Conservation (phyloP, 768 basidiomycete genomes). For the Trametes coccinea region DNA sequence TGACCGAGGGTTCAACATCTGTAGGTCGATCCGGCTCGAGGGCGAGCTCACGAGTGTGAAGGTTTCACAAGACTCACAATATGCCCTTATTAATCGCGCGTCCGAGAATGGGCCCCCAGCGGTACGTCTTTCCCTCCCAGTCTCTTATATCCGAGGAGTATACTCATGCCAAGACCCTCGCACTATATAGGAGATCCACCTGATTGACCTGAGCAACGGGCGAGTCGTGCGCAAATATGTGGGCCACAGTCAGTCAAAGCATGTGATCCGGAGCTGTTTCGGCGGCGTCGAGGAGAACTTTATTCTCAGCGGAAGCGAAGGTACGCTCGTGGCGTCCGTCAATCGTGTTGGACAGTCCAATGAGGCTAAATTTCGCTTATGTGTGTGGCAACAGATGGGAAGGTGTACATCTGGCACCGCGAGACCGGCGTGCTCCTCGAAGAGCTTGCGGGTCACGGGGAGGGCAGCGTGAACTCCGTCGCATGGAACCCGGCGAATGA, state of each 20-base stretch:
- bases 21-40: conserved; percentile 65
- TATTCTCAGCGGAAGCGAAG: conserved; percentile 94
- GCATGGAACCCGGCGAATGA: conserved; percentile 92
- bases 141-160: background rate
- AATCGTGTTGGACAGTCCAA: background rate
- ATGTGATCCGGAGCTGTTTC: conserved; percentile 92
- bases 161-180: conserved; percentile 18
- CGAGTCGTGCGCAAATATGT: conserved; percentile 77
- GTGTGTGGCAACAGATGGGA: conserved; percentile 60
- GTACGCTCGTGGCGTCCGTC: conserved; percentile 42
- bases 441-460: conserved; percentile 83
- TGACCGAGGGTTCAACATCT: conserved; percentile 5
- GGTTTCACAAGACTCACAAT: conserved; percentile 82
- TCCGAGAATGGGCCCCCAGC: conserved; percentile 66
- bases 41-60: conserved; percentile 89
- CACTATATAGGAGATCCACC: conserved; percentile 72
- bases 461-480: conserved; percentile 91
- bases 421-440: conserved; percentile 84
- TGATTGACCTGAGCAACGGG: conserved; percentile 77
- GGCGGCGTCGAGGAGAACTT: conserved; percentile 89
- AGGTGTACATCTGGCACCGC: conserved; percentile 95
- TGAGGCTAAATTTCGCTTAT: background rate
- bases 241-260: conserved; percentile 81
- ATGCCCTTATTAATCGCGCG: conserved; percentile 82
- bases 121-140: conserved; percentile 18